These are phyloP conservation scores for Debaryomyces subglobosus DNA, from an alignment of 1,139 yeast genomes.

Conservation along the genomic window DNA sequence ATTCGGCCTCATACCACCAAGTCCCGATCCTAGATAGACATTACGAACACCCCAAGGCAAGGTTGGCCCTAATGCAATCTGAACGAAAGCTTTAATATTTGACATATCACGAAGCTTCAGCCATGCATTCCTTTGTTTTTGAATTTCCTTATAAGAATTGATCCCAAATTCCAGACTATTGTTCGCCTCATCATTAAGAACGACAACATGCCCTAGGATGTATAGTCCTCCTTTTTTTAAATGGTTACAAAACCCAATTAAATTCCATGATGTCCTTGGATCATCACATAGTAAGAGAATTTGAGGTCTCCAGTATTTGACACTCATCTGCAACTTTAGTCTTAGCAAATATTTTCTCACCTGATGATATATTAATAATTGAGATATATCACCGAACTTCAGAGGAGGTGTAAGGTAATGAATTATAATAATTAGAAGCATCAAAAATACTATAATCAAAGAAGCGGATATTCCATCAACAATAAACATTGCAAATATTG, in stretches of 20 bases:
- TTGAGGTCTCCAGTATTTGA: constrained; percentile 97
- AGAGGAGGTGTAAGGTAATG: constrained; percentile 93
- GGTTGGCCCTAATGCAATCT: constrained; percentile 83
- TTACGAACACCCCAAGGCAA: constrained; percentile 96
- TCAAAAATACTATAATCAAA: constrained; percentile 65
- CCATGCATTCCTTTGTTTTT: constrained; percentile 82
- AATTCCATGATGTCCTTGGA: constrained; percentile 88
- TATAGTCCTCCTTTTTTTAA: constrained; percentile 93
- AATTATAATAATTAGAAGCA: constrained; percentile 69
- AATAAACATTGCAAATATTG: constrained; percentile 85
- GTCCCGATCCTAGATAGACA: constrained; percentile 86
- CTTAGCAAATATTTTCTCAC: constrained; percentile 86
- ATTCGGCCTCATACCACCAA: constrained; percentile 97
- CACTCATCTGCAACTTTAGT: constrained; percentile 81
- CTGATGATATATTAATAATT: constrained; percentile 90
- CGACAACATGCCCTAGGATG: constrained; percentile 86
- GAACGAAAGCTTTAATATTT: constrained; percentile 88
- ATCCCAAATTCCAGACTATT: constrained; percentile 31
- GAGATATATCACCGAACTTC: constrained; percentile 97
- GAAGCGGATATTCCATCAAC: constrained; percentile 92
- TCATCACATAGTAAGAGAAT: constrained; percentile 83
- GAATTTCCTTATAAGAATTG: constrained; percentile 60
- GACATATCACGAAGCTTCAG: constrained; percentile 73
- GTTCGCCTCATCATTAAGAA: constrained; percentile 51
- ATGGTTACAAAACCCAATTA: constrained; percentile 92